Conservation (phyloP, 176 grass and related monocot genomes). For the Urochloa ruziziensis region DNA sequence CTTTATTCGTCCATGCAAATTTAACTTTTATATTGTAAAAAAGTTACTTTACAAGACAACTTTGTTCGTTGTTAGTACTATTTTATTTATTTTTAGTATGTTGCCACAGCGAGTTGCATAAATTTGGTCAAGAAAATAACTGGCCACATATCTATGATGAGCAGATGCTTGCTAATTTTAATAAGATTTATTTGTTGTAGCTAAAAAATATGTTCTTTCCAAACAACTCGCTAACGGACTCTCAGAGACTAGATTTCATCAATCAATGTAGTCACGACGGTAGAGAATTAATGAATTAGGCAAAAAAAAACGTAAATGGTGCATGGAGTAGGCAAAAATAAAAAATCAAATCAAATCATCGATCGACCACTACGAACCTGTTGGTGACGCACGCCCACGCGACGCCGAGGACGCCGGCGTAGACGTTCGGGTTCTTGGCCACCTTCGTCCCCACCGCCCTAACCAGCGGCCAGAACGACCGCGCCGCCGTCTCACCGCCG, state of each 20-base stretch:
- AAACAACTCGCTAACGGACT: too few relatives aligned
- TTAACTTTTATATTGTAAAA: background rate
- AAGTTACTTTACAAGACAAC: background rate
- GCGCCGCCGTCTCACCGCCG: background rate
- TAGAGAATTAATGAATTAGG: too few relatives aligned
- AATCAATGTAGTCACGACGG: too few relatives aligned
- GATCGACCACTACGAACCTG: too few relatives aligned
- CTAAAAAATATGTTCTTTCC: background rate
- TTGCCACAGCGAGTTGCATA: background rate
- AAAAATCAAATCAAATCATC: too few relatives aligned
- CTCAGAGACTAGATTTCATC: too few relatives aligned
- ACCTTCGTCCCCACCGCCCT: constrained; percentile 59
- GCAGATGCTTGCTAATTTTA: background rate
- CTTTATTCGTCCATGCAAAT: background rate
- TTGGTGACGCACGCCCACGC: constrained; percentile 55
- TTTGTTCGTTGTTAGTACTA: background rate
- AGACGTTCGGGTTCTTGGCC: constrained; percentile 66
- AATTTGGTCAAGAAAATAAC: background rate
- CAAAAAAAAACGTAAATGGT: too few relatives aligned
- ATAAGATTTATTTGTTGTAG: background rate
- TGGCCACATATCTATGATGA: too few relatives aligned
- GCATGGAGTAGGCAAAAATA: too few relatives aligned
- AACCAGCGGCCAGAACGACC: constrained; percentile 40
- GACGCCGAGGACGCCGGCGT: constrained; percentile 70
- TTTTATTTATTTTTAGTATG: background rate